Percentiles rank a stretch among this genome's conserved stretches.
Conservation (phyloP, 257 asterid species). For the Rehmannia glutinosa region DNA sequence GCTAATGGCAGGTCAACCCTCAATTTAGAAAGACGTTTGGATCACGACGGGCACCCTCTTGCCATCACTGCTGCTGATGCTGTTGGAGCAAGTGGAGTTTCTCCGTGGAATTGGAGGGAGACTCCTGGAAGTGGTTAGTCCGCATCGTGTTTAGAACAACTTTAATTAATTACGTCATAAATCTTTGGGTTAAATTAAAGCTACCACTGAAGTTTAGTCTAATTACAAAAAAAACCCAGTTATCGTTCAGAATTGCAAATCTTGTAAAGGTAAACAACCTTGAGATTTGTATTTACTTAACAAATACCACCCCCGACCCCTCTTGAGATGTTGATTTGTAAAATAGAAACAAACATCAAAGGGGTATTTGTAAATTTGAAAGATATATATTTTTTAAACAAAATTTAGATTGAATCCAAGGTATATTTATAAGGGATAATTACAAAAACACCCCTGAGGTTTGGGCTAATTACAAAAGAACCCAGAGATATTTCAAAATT, state of each 20-base stretch:
- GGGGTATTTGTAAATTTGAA: too few relatives aligned
- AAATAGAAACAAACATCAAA: too few relatives aligned
- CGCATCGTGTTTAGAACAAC: neutral
- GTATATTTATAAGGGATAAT: too few relatives aligned
- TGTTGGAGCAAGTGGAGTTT: conserved; percentile 71
- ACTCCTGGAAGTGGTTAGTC: conserved; percentile 74
- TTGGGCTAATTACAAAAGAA: too few relatives aligned
- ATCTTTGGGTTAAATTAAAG: neutral
- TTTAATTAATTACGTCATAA: neutral
- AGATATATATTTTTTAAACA: too few relatives aligned
- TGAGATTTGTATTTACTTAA: neutral
- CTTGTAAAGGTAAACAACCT: neutral
- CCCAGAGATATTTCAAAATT: too few relatives aligned
- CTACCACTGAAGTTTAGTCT: neutral
- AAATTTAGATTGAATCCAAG: too few relatives aligned
- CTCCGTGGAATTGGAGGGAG: conserved; percentile 98
- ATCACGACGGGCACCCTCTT: conserved; percentile 91
- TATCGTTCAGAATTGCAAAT: neutral
- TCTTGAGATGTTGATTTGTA: too few relatives aligned
- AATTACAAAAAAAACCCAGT: neutral
- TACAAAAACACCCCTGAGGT: too few relatives aligned
- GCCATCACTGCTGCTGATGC: conserved; percentile 84
- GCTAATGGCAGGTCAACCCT: conserved; percentile 71
- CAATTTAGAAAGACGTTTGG: conserved; percentile 67
- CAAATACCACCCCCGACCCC: too few relatives aligned